These are phyloP conservation scores for Arachis hypogaea DNA, from an alignment of 306 rosid genomes.

Conservation along the genomic window DNA sequence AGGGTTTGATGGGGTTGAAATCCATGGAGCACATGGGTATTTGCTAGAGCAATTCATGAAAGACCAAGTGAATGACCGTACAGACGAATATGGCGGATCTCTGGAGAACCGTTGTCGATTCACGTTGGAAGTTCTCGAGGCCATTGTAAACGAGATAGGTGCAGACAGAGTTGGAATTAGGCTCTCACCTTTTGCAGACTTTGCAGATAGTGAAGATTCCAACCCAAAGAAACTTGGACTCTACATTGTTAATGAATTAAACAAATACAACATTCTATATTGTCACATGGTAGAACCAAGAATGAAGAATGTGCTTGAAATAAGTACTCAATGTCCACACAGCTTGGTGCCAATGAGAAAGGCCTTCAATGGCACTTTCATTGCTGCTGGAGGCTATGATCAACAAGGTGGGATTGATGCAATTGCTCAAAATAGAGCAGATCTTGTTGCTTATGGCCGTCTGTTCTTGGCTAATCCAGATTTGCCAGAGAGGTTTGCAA, in stretches of 20 bases:
- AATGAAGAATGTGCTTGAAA: constrained; percentile 35
- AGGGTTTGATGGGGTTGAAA: too few species aligned
- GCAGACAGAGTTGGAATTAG: background rate
- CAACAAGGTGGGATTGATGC: constrained; percentile 38
- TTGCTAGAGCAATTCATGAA: too few species aligned
- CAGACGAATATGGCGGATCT: background rate
- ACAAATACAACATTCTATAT: too few species aligned
- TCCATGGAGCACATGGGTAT: too few species aligned
- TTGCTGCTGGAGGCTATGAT: constrained; percentile 51
- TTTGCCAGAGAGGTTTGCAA: constrained; percentile 50
- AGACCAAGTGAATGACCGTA: too few species aligned
- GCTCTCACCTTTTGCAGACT: constrained; percentile 53
- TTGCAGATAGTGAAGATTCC: constrained; percentile 48
- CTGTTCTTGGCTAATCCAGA: constrained; percentile 23
- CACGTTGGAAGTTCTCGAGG: constrained; percentile 51
- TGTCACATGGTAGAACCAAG: constrained; percentile 54
- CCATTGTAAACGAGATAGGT: constrained; percentile 9
- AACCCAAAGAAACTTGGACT: constrained; percentile 51
- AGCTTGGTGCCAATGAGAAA: constrained; percentile 51
- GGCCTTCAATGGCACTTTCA: constrained; percentile 54
- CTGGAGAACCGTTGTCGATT: constrained; percentile 60
- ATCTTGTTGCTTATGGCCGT: constrained; percentile 41
- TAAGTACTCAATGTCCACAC: constrained; percentile 13
- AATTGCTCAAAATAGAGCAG: constrained; percentile 36
- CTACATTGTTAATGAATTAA: constrained; percentile 33